Evolutionary conservation across 108 stramenopile species (phyloP).

Genomic region (Mediolabrus comicus): DNA sequence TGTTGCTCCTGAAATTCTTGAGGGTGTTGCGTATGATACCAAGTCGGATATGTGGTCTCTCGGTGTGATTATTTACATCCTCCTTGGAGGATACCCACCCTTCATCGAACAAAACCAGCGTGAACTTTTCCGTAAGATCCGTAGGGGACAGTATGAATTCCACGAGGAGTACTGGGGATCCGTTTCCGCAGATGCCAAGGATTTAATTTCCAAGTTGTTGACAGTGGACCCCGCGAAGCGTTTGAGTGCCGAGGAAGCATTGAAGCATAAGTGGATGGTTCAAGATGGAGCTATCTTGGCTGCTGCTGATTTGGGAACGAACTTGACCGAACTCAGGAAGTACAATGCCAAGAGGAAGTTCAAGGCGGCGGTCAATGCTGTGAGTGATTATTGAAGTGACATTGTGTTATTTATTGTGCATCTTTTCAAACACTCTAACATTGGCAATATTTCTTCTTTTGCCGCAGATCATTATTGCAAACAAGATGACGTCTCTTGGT

Average conservation of each 20-base stretch:
- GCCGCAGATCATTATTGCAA: slow-evolving; percentile 56
- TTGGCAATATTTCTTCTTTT: too few species aligned
- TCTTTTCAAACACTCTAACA: not conserved
- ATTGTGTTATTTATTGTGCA: not conserved
- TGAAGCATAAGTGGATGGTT: slow-evolving; percentile 81
- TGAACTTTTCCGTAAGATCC: slow-evolving; percentile 92
- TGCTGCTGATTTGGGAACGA: slow-evolving; percentile 39
- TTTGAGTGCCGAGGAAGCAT: slow-evolving; percentile 58
- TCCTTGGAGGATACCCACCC: slow-evolving; percentile 93
- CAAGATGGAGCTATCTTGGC: slow-evolving; percentile 51
- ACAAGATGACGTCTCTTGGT: slow-evolving; percentile 76
- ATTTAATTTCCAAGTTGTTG: slow-evolving; percentile 70
- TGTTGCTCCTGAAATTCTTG: slow-evolving; percentile 91
- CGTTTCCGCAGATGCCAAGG: slow-evolving; percentile 80
- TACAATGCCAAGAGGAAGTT: slow-evolving; percentile 55
- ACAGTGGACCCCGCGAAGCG: slow-evolving; percentile 73
- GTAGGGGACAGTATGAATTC: slow-evolving; percentile 86
- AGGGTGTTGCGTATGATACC: slow-evolving; percentile 80
- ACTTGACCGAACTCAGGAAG: slow-evolving; percentile 48
- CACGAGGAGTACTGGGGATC: slow-evolving; percentile 88
- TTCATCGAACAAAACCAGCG: slow-evolving; percentile 95
- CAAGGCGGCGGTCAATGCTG: slow-evolving; percentile 48
- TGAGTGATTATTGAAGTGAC: too few species aligned
- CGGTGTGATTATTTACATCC: slow-evolving; percentile 91
- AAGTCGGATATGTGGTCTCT: slow-evolving; percentile 95